A percentile compares a stretch with the other conserved stretches of the same genome.
phyloP scores from a whole-genome alignment of 805 yeast species.

The Sugiyamaella valdiviana region DNA sequence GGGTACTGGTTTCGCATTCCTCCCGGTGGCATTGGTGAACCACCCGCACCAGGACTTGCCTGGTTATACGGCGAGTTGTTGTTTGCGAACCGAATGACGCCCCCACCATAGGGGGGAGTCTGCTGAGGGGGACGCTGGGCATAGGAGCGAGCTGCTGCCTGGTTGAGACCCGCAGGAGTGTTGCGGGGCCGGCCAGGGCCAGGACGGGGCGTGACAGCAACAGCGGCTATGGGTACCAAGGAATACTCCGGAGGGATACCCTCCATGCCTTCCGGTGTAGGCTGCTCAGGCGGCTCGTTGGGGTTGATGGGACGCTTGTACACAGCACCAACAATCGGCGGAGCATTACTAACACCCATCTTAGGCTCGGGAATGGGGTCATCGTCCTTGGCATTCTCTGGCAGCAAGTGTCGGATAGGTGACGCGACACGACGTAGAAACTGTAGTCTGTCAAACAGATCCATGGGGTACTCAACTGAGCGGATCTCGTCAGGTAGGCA shows the following conservation, averaged over 20 bases:
- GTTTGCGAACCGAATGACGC: not conserved
- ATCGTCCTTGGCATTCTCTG: constrained; percentile 61
- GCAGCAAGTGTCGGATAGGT: constrained; percentile 73
- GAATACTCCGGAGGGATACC: not conserved
- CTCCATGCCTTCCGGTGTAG: constrained; percentile 16
- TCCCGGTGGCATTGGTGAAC: constrained; percentile 4
- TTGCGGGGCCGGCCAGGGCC: not conserved
- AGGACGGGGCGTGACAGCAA: not conserved
- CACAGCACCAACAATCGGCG: constrained; percentile 92
- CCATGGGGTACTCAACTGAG: constrained; percentile 45
- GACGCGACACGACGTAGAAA: constrained; percentile 74
- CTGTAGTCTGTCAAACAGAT: constrained; percentile 65
- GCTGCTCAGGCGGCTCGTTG: constrained; percentile 52
- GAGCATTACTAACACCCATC: constrained; percentile 77
- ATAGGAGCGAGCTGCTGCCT: not conserved
- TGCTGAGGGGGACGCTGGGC: not conserved
- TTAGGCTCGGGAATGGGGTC: constrained; percentile 81
- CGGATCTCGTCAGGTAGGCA: constrained; percentile 96
- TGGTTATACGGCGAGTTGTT: not conserved
- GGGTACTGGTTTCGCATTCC: constrained; percentile 4
- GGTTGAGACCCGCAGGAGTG: not conserved
- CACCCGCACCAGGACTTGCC: not conserved
- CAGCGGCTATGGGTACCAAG: not conserved
- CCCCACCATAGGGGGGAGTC: not conserved
- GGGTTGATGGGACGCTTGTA: constrained; percentile 68